Evolutionary conservation across 164 flowering plant genomes (phyloP).

Genomic region (Magnolia sinica): DNA sequence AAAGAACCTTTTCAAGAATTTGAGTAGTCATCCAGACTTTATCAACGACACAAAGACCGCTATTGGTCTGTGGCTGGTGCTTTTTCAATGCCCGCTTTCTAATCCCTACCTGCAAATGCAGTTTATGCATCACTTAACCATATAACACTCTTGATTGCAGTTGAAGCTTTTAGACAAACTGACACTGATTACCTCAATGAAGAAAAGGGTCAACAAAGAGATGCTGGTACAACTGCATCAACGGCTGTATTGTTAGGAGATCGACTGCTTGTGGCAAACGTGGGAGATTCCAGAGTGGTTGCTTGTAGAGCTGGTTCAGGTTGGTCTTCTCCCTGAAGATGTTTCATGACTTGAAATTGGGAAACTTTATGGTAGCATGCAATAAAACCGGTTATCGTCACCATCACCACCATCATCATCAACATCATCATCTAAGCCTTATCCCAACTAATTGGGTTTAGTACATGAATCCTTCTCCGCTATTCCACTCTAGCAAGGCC

Average conservation of each 20-base stretch:
- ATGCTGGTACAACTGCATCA: constrained; percentile 87
- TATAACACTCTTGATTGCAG: constrained; percentile 33
- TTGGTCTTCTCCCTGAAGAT: constrained; percentile 13
- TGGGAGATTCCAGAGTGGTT: constrained; percentile 87
- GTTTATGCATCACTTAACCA: neutral
- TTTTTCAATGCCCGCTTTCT: neutral
- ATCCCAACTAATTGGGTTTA: too few relatives aligned
- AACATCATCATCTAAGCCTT: too few relatives aligned
- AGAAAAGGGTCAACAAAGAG: constrained; percentile 62
- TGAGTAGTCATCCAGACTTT: constrained; percentile 65
- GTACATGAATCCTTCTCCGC: too few relatives aligned
- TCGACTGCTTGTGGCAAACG: constrained; percentile 72
- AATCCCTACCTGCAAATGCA: neutral
- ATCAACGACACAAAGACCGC: constrained; percentile 66
- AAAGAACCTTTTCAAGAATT: constrained; percentile 67
- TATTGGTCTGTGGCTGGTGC: constrained; percentile 49
- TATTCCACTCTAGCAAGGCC: too few relatives aligned
- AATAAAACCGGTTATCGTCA: too few relatives aligned
- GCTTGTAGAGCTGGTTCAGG: constrained; percentile 74
- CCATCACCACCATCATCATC: too few relatives aligned
- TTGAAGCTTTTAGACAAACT: constrained; percentile 62
- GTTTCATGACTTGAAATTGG: too few relatives aligned
- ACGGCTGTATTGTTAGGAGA: constrained; percentile 61
- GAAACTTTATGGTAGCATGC: too few relatives aligned
- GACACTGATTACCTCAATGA: constrained; percentile 62